Percentiles rank a stretch among this genome's conserved stretches.
These are phyloP conservation scores for Colletotrichum agaves DNA, from an alignment of 2,329 filamentous ascomycete genomes.

Conservation along the genomic window DNA sequence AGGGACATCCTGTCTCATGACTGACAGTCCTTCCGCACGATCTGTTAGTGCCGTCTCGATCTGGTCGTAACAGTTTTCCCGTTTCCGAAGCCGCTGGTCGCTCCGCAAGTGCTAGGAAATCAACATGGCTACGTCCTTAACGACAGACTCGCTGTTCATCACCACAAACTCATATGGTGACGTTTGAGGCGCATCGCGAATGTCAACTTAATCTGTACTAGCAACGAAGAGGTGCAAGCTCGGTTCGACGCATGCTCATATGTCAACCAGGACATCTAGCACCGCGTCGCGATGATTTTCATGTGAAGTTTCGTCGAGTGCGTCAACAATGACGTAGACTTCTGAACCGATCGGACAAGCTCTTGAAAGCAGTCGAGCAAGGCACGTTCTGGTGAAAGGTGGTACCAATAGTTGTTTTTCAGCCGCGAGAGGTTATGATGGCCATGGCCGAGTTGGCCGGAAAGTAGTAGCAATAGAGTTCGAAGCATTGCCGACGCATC, in stretches of 20 bases:
- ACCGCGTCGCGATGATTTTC: constrained; percentile 33
- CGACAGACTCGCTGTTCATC: background rate
- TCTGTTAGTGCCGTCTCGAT: background rate
- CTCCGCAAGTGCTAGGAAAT: background rate
- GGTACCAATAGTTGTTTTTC: background rate
- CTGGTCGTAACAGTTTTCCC: background rate
- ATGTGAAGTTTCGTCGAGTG: constrained; percentile 50
- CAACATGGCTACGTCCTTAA: background rate
- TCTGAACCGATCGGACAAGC: constrained; percentile 43
- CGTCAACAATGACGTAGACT: constrained; percentile 51
- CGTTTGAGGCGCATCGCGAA: constrained; percentile 39
- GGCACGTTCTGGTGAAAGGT: background rate
- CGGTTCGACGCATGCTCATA: constrained; percentile 16
- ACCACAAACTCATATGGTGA: constrained; percentile 12
- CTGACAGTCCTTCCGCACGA: background rate
- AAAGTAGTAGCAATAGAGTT: constrained; percentile 48
- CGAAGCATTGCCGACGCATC: constrained; percentile 46
- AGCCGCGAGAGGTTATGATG: background rate
- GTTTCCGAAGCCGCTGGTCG: background rate
- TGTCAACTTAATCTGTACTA: constrained; percentile 48
- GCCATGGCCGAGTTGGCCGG: constrained; percentile 28
- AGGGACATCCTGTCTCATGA: background rate
- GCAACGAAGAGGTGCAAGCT: constrained; percentile 46
- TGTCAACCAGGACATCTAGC: constrained; percentile 41
- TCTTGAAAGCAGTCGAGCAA: constrained; percentile 40